phyloP scores from a whole-genome alignment of 1,284 basidiomycete species.

The Pseudozyma hubeiensis region DNA sequence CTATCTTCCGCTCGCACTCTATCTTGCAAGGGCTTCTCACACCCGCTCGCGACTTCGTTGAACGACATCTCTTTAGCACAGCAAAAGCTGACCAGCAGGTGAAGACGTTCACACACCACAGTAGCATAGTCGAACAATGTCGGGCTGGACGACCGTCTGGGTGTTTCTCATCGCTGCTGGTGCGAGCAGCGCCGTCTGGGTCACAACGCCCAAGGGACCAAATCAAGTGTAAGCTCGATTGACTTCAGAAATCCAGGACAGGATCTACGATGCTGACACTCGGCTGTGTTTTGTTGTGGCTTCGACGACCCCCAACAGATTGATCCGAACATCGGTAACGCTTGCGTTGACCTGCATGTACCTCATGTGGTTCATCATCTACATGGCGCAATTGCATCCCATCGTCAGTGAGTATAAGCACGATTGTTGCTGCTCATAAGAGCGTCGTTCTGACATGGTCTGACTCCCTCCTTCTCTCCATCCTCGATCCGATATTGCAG shows the following conservation, averaged over 20 bases:
- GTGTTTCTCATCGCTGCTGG: conserved; percentile 56
- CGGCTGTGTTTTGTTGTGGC: background rate
- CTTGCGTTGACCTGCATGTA: conserved; percentile 67
- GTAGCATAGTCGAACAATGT: conserved; percentile 39
- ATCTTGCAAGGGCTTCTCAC: background rate
- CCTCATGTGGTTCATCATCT: conserved; percentile 68
- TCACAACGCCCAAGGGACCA: conserved; percentile 64
- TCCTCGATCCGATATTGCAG: conserved; percentile 25
- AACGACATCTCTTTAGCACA: no score
- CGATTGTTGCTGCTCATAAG: background rate
- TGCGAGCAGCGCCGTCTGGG: conserved; percentile 56
- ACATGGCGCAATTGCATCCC: conserved; percentile 67
- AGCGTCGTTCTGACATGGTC: no score
- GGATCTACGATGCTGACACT: background rate
- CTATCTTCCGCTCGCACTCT: background rate
- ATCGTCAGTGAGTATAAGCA: conserved; percentile 62
- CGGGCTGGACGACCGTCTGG: conserved; percentile 66
- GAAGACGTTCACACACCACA: no score
- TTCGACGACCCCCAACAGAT: conserved; percentile 26
- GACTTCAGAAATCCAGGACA: no score
- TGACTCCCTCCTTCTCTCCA: background rate
- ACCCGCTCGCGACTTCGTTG: background rate
- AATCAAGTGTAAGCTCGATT: conserved; percentile 65
- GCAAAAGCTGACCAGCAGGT: no score
- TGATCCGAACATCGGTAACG: conserved; percentile 61